Evolutionary conservation across 1,284 basidiomycete species (phyloP).

Genomic region (Malassezia pachydermatis): DNA sequence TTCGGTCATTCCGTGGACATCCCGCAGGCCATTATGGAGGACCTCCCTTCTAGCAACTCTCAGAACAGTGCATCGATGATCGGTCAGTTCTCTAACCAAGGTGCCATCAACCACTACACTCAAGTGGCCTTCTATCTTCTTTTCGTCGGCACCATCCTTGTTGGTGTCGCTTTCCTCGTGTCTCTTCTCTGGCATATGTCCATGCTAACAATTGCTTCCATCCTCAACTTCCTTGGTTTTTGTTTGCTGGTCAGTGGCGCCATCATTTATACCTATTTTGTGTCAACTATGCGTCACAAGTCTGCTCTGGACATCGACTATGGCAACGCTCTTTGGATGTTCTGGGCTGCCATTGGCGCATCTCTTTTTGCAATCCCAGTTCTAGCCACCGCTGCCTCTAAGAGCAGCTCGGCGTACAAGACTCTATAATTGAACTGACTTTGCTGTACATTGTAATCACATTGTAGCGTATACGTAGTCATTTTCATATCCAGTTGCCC

Average conservation of each 20-base stretch:
- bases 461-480: neutral
- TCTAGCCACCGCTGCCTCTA: neutral
- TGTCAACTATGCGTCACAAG: constrained; percentile 23
- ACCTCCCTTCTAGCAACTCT: neutral
- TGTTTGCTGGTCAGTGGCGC: constrained; percentile 31
- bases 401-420: constrained; percentile 1
- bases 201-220: constrained; percentile 32
- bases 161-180: constrained; percentile 34
- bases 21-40: neutral
- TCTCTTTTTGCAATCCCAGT: constrained; percentile 24
- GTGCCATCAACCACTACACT: neutral
- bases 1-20: constrained; percentile 2
- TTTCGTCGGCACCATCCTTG: constrained; percentile 40
- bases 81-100: neutral
- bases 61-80: neutral
- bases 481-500: neutral
- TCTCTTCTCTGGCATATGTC: constrained; percentile 34
- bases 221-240: constrained; percentile 33
- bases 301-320: constrained; percentile 22
- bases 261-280: constrained; percentile 37
- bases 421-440: neutral
- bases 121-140: constrained; percentile 37
- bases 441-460: neutral
- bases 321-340: constrained; percentile 43
- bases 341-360: constrained; percentile 34